phyloP scores from a whole-genome alignment of 257 asterid species.

The Ballota nigra region DNA sequence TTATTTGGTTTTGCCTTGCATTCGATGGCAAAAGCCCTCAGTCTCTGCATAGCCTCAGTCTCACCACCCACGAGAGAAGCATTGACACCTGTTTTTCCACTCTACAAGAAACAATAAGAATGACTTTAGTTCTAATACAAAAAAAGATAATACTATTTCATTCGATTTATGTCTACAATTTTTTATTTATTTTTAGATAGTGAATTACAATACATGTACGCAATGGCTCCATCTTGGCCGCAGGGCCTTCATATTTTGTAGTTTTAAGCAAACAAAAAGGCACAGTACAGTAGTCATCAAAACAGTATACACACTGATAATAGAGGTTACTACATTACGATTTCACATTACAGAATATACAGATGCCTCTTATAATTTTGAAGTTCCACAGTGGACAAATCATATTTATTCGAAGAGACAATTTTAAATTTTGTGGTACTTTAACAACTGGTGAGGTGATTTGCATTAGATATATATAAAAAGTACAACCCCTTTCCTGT shows the following conservation, averaged over 20 bases:
- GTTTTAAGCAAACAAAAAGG: not conserved
- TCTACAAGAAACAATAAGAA: conserved; percentile 39
- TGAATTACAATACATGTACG: not conserved
- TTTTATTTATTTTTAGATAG: not conserved
- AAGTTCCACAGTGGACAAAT: not conserved
- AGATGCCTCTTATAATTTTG: not conserved
- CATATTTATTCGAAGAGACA: not conserved
- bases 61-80: conserved; percentile 92
- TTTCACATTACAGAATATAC: not conserved
- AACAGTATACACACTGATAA: not conserved
- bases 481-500: not conserved
- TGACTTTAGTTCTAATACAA: not conserved
- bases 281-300: not conserved
- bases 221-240: not conserved
- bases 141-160: not conserved
- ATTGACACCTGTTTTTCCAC: conserved; percentile 60
- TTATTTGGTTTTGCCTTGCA: conserved; percentile 62
- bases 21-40: conserved; percentile 67
- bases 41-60: conserved; percentile 88
- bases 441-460: not conserved
- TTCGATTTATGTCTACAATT: not conserved
- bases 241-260: not conserved
- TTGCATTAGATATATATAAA: not conserved
- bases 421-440: not conserved
- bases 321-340: not conserved